These are phyloP conservation scores for Cyberlindnera maclurae DNA, from an alignment of 805 yeast genomes.

Conservation along the genomic window DNA sequence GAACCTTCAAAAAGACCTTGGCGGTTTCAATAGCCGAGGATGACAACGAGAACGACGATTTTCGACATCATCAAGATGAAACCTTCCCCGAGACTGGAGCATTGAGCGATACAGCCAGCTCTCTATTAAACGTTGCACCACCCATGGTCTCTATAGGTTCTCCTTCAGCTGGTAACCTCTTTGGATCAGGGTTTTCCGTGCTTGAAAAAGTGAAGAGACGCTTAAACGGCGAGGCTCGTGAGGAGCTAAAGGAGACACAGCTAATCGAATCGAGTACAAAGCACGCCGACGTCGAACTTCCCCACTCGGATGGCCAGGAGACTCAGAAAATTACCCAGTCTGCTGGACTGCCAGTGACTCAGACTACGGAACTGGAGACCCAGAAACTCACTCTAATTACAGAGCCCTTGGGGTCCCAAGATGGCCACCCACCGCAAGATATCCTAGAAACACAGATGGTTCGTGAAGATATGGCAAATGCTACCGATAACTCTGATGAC, in stretches of 20 bases:
- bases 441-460: neutral
- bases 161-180: slow-evolving; percentile 1
- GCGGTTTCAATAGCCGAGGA: slow-evolving; percentile 4
- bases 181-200: slow-evolving; percentile 5
- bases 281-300: too few species aligned
- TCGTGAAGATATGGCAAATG: too few species aligned
- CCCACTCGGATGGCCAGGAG: too few species aligned
- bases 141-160: neutral
- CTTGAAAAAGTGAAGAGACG: slow-evolving; percentile 15
- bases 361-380: too few species aligned
- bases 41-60: neutral
- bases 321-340: too few species aligned
- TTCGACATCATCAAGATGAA: neutral
- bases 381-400: too few species aligned
- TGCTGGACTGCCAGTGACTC: too few species aligned
- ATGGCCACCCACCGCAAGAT: too few species aligned
- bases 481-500: neutral
- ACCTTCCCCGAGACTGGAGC: neutral
- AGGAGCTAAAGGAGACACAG: neutral
- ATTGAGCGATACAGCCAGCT: too few species aligned
- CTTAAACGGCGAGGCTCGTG: slow-evolving; percentile 11
- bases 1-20: slow-evolving; percentile 18
- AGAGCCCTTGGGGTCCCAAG: too few species aligned
- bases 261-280: too few species aligned
- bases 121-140: too few species aligned